Evolutionary conservation across 441 rosid species (phyloP).

Genomic region (Macaranga tanarius): DNA sequence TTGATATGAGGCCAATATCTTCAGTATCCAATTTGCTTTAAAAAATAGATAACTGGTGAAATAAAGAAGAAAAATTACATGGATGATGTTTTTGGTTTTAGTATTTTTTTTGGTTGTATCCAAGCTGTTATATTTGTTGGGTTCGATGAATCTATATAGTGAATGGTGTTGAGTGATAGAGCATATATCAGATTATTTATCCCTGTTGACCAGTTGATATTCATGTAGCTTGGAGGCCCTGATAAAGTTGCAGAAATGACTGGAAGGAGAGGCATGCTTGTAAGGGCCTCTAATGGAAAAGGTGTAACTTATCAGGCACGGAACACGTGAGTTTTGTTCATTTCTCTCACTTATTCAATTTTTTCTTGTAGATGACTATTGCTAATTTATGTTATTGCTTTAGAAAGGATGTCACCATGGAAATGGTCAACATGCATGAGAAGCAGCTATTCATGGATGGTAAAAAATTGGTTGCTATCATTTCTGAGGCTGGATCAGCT

Average conservation of each 20-base stretch:
- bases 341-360: slow-evolving; percentile 19
- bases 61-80: too few relatives aligned
- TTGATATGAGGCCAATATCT: neutral
- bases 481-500: slow-evolving; percentile 99
- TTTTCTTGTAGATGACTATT: slow-evolving; percentile 29
- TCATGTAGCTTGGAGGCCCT: slow-evolving; percentile 96
- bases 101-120: neutral
- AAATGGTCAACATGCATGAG: slow-evolving; percentile 99
- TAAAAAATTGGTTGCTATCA: slow-evolving; percentile 91
- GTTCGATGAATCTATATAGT: neutral
- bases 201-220: slow-evolving; percentile 22
- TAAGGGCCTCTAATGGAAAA: slow-evolving; percentile 88
- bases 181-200: slow-evolving; percentile 4
- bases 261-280: slow-evolving; percentile 99
- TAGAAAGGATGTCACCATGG: slow-evolving; percentile 96
- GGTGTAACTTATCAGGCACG: slow-evolving; percentile 99
- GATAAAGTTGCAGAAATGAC: slow-evolving; percentile 98
- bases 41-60: neutral
- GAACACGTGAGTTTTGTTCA: slow-evolving; percentile 67
- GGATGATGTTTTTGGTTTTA: neutral
- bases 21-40: neutral
- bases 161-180: neutral
- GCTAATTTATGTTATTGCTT: slow-evolving; percentile 30
- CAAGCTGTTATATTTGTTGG: neutral
- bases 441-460: slow-evolving; percentile 99